Base-by-base conservation (phyloP, 2,329 filamentous ascomycete species). In the Elsinoe necatrix region DNA sequence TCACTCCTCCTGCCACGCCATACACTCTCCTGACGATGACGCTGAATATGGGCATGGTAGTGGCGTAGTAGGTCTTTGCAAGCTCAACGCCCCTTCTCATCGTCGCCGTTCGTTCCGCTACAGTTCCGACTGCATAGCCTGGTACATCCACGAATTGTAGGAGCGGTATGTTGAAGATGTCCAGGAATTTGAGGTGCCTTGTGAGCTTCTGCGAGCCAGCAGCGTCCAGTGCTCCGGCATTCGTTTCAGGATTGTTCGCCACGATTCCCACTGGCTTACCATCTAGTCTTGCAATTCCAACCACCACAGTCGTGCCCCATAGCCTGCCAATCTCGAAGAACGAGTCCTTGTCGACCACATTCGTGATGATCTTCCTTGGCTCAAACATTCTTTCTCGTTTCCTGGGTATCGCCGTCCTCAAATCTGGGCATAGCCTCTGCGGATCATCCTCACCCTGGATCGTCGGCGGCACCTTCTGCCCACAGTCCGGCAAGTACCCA, bases 301-400 rank as follows among this genome's bases (percentile, higher is more conserved):
- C 75, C 34, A 85, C 83, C 0, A 79, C 76, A 0, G 81, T 83
- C 1, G 75, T 77, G 3, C 82, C 82, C 82, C 82, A 85, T 1
- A 83, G 72, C 0, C 75, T 66, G 3, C 82, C 82, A 47, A 85
- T 85, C 60, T 85, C 82, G 66, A 85, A 85, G 73, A 80, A 85
- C 0, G 76, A 79, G 20, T 64, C 73, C 2, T 62, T 60, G 61
- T 85, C 82, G 0, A 84, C 76, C 0, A 84, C 76, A 1, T 74
- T 76, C 0, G 68, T 72, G 58, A 85, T 82, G 58, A 85, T 79
- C 1, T 73, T 76, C 5, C 77, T 72, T 0, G 80, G 73, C 59
- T 83, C 77, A 63, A 84, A 85, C 78, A 81, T 83, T 7, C 82
- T 71, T 39, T 80, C 77, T 57, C 78, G 74, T 11, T 75, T 73